Evolutionary conservation across 2,329 filamentous ascomycete genomes (phyloP).

Genomic region (Beauveria sp.): DNA sequence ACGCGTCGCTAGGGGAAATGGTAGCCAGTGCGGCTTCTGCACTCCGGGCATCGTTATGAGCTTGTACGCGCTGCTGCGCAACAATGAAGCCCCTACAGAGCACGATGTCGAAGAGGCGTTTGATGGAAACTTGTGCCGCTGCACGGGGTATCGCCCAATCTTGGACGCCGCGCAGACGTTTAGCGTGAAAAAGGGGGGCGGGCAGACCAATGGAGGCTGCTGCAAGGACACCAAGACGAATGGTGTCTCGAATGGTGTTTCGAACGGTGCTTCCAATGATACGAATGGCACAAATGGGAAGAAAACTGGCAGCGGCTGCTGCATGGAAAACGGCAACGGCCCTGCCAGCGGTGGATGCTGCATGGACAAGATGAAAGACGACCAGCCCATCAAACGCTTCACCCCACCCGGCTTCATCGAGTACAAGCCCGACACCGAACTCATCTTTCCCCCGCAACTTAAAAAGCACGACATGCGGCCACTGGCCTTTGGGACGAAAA

Average conservation of each 20-base stretch:
- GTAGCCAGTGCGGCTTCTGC: slow-evolving; percentile 90
- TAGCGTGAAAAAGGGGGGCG: slow-evolving; percentile 46
- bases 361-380: slow-evolving; percentile 49
- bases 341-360: slow-evolving; percentile 51
- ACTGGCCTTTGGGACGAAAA: slow-evolving; percentile 86
- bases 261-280: neutral
- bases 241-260: slow-evolving; percentile 12
- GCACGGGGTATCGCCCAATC: slow-evolving; percentile 91
- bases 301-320: slow-evolving; percentile 49
- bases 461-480: slow-evolving; percentile 77
- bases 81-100: slow-evolving; percentile 68
- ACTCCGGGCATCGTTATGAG: slow-evolving; percentile 98
- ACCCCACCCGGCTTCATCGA: slow-evolving; percentile 88
- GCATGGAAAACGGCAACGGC: slow-evolving; percentile 56
- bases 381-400: slow-evolving; percentile 57
- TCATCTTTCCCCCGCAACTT: slow-evolving; percentile 86
- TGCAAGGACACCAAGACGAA: slow-evolving; percentile 28
- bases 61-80: slow-evolving; percentile 83
- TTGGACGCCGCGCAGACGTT: slow-evolving; percentile 92
- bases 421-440: slow-evolving; percentile 85
- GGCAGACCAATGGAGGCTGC: slow-evolving; percentile 14
- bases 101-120: slow-evolving; percentile 92
- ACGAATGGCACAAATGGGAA: neutral
- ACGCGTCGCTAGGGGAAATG: slow-evolving; percentile 82
- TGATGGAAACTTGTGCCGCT: slow-evolving; percentile 91